Percentiles rank a stretch among this genome's conserved stretches.
phyloP scores from a whole-genome alignment of 1,284 basidiomycete genomes.

The Naganishia liquefaciens region DNA sequence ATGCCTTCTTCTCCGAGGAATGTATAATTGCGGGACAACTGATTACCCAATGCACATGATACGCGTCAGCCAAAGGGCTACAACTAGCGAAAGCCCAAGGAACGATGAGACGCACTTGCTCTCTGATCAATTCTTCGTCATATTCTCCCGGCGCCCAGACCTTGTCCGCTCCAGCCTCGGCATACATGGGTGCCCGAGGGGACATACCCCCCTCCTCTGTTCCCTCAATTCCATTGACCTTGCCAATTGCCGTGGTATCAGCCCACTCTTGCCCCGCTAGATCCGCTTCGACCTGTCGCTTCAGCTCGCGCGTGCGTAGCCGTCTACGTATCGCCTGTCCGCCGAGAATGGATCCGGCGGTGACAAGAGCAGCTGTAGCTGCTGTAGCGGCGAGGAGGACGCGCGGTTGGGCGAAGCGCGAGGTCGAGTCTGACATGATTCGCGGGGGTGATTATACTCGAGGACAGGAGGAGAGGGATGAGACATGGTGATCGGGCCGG shows the following conservation, averaged over 20 bases:
- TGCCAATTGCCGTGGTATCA: conserved; percentile 31
- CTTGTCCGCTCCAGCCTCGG: conserved; percentile 25
- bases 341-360: conserved; percentile 49
- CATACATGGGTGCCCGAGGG: conserved; percentile 16
- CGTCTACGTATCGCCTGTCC: conserved; percentile 51
- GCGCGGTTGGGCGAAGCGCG: conserved; percentile 1
- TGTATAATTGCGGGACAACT: conserved; percentile 89
- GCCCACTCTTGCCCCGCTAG: conserved; percentile 38
- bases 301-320: conserved; percentile 48
- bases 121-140: conserved; percentile 73
- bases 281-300: conserved; percentile 51
- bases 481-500: background rate
- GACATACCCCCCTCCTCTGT: conserved; percentile 27
- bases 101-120: conserved; percentile 55
- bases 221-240: conserved; percentile 39
- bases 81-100: background rate
- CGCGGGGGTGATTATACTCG: background rate
- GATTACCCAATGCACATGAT: conserved; percentile 43
- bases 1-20: conserved; percentile 93
- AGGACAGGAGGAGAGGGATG: background rate
- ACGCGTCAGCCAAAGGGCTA: background rate
- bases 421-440: conserved; percentile 4
- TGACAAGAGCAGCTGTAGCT: conserved; percentile 42
- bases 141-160: conserved; percentile 56
- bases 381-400: conserved; percentile 33